Evolutionary conservation across 1,284 basidiomycete species (phyloP).

Genomic region (Coniophora puteana): DNA sequence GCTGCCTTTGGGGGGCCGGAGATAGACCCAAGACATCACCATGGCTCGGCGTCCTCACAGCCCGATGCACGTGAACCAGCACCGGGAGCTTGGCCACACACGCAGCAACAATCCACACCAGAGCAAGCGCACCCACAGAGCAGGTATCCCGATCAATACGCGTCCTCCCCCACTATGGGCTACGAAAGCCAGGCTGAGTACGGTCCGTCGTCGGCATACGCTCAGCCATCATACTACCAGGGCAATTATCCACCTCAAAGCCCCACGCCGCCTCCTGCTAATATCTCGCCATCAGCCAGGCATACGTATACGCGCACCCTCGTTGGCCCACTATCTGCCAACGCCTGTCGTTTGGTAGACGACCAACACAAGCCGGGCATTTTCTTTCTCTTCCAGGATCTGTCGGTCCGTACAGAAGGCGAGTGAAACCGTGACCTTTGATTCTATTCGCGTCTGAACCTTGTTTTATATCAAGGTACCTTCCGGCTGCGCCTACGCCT

Average conservation of each 20-base stretch:
- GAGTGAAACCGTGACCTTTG: conserved; percentile 28
- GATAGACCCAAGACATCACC: conserved; percentile 30
- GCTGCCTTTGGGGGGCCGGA: conserved; percentile 25
- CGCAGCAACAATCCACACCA: conserved; percentile 20
- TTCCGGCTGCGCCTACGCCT: conserved; percentile 78
- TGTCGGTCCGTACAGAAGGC: conserved; percentile 85
- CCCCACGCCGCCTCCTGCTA: conserved; percentile 29
- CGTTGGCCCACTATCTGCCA: conserved; percentile 82
- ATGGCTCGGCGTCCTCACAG: no score
- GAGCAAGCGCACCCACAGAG: conserved; percentile 17
- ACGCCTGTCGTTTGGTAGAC: conserved; percentile 78
- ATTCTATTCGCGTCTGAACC: conserved; percentile 18
- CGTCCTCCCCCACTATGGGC: conserved; percentile 13
- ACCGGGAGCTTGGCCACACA: conserved; percentile 28
- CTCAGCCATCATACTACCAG: conserved; percentile 27
- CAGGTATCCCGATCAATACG: conserved; percentile 31
- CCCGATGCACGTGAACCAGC: conserved; percentile 20
- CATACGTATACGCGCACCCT: conserved; percentile 82
- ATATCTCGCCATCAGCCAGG: conserved; percentile 44
- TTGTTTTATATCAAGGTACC: conserved; percentile 41
- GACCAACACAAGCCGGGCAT: conserved; percentile 81
- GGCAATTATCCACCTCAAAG: conserved; percentile 22
- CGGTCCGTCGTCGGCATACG: conserved; percentile 21
- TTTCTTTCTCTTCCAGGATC: conserved; percentile 85
- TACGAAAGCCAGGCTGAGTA: conserved; percentile 23